A percentile compares a stretch with the other conserved stretches of the same genome.
Evolutionary conservation across 2,329 filamentous ascomycete genomes (phyloP).

Genomic region (Tetracladium maxilliforme): DNA sequence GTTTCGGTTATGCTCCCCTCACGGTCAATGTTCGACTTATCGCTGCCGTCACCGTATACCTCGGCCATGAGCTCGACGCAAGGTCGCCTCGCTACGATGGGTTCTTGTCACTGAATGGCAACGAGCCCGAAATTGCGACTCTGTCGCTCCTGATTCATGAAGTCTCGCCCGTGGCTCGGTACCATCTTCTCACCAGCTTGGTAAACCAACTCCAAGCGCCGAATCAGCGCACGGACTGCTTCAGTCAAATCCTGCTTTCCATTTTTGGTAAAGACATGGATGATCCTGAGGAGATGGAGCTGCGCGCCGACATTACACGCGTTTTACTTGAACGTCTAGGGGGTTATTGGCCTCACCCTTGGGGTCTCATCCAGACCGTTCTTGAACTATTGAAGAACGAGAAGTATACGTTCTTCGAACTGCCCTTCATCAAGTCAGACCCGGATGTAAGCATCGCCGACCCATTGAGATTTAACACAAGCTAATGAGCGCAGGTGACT

Average conservation of each 20-base stretch:
- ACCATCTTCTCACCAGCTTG: conserved; percentile 72
- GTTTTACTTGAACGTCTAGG: conserved; percentile 79
- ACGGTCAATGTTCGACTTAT: conserved; percentile 57
- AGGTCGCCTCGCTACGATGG: conserved; percentile 41
- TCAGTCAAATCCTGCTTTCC: conserved; percentile 71
- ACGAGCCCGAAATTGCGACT: conserved; percentile 54
- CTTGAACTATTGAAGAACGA: conserved; percentile 85
- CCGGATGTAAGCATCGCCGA: conserved; percentile 58
- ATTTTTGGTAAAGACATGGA: conserved; percentile 65
- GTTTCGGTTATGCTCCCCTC: conserved; percentile 51
- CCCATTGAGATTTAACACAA: neutral
- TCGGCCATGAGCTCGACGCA: conserved; percentile 59
- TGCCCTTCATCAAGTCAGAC: conserved; percentile 79
- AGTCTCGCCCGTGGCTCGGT: conserved; percentile 62
- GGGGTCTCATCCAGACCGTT: conserved; percentile 82
- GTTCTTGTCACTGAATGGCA: conserved; percentile 46
- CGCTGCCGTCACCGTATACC: conserved; percentile 70
- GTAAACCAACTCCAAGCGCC: conserved; percentile 86
- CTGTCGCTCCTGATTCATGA: conserved; percentile 66
- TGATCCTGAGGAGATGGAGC: conserved; percentile 63
- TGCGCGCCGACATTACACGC: conserved; percentile 82
- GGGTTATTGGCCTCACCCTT: conserved; percentile 84
- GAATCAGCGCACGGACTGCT: conserved; percentile 83
- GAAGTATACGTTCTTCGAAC: conserved; percentile 80
- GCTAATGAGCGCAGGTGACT: neutral